These are phyloP conservation scores for Suillus occidentalis DNA, from an alignment of 768 basidiomycete genomes.

Conservation along the genomic window DNA sequence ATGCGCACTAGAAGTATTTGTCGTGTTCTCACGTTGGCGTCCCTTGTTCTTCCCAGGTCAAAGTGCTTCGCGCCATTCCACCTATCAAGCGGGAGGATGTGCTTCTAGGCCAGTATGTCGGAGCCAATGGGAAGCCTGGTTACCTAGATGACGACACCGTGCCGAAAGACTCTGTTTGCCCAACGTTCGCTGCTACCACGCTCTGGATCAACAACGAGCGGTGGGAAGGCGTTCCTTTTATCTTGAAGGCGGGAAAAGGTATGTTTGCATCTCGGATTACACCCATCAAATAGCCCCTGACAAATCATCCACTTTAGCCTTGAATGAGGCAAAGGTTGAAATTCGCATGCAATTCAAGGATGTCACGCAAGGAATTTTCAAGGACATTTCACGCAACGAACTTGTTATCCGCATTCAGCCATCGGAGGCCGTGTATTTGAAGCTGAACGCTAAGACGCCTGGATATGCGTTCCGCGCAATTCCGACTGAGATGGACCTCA, in stretches of 20 bases:
- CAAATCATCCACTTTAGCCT: constrained; percentile 46
- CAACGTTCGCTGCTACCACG: constrained; percentile 90
- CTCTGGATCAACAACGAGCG: constrained; percentile 93
- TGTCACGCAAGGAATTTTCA: constrained; percentile 95
- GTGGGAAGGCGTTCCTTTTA: constrained; percentile 99
- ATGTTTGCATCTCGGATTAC: constrained; percentile 22
- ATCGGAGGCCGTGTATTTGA: constrained; percentile 94
- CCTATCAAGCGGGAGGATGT: constrained; percentile 76
- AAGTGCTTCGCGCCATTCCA: constrained; percentile 90
- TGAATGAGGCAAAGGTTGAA: constrained; percentile 99
- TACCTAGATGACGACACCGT: constrained; percentile 97
- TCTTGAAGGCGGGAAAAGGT: constrained; percentile 98
- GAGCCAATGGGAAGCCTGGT: constrained; percentile 92
- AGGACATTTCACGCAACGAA: constrained; percentile 94
- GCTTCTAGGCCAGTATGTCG: constrained; percentile 92
- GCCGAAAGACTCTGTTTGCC: constrained; percentile 87
- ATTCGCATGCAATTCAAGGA: constrained; percentile 98
- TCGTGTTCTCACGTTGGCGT: constrained; percentile 19
- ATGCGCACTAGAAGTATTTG: constrained; percentile 9
- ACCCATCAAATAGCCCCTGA: constrained; percentile 15
- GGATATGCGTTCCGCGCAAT: constrained; percentile 88
- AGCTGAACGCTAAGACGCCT: constrained; percentile 93
- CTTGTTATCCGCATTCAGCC: constrained; percentile 97
- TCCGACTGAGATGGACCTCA: constrained; percentile 97
- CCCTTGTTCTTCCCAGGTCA: constrained; percentile 61